Evolutionary conservation across 176 grass and related monocot species (phyloP).

Genomic region (Juncus effusus): DNA sequence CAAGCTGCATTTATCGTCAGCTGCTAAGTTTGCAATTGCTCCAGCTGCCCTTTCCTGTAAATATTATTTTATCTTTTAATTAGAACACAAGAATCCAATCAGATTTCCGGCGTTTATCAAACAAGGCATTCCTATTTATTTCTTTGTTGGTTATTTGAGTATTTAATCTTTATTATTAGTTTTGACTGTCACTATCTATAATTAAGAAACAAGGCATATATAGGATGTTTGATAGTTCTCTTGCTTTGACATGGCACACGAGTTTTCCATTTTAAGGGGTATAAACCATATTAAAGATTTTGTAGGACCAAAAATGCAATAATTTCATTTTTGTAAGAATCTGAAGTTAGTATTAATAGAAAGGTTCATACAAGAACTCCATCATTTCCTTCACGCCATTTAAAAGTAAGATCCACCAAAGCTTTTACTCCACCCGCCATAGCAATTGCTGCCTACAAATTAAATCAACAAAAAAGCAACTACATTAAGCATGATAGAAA

Average conservation of each 20-base stretch:
- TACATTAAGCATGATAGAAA: constrained; percentile 3
- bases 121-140: too few relatives aligned
- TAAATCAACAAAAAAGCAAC: constrained; percentile 25
- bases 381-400: constrained; percentile 82
- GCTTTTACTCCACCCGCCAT: constrained; percentile 81
- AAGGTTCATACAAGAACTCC: constrained; percentile 81
- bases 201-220: too few relatives aligned
- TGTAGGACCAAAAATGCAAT: constrained; percentile 24
- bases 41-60: constrained; percentile 94
- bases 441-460: constrained; percentile 74
- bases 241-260: too few relatives aligned
- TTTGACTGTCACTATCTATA: too few relatives aligned
- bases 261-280: too few relatives aligned
- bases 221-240: too few relatives aligned
- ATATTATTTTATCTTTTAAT: neutral
- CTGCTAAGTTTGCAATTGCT: constrained; percentile 93
- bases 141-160: too few relatives aligned
- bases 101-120: too few relatives aligned
- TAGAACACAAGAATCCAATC: too few relatives aligned
- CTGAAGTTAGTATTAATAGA: constrained; percentile 16
- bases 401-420: constrained; percentile 90
- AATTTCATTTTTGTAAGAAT: constrained; percentile 1
- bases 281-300: constrained; percentile 14
- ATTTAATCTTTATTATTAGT: too few relatives aligned
- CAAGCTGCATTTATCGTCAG: constrained; percentile 97